phyloP scores from a whole-genome alignment of 257 asterid genomes.

The Gentiana straminea region DNA sequence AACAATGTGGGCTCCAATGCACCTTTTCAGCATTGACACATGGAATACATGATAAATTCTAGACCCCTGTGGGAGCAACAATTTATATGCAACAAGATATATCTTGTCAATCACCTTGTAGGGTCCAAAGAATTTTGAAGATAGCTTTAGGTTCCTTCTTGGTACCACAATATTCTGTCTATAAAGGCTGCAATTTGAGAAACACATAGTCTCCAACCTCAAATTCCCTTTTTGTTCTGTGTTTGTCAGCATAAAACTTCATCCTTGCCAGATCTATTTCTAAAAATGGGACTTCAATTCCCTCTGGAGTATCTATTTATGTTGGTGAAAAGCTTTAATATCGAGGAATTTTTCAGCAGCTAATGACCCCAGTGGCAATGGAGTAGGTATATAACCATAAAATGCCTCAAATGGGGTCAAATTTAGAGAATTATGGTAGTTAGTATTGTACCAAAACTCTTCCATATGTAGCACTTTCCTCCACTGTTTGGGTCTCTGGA shows the following conservation, averaged over 20 bases:
- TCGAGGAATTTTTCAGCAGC: background rate
- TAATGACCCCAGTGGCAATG: background rate
- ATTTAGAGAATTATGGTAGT: background rate
- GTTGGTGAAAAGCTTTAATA: background rate
- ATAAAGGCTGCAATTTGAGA: background rate
- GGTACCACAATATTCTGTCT: background rate
- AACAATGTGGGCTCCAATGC: background rate
- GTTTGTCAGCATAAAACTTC: background rate
- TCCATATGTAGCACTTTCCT: background rate
- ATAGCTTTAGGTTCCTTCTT: background rate
- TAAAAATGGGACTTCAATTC: background rate
- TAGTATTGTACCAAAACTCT: conserved; percentile 2
- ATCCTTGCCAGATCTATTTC: background rate
- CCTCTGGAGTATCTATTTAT: background rate
- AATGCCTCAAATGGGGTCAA: conserved; percentile 2
- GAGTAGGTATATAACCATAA: background rate
- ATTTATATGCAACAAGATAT: background rate
- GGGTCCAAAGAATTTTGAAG: background rate
- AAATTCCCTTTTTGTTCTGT: background rate
- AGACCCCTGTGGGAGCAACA: background rate
- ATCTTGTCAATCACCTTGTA: background rate
- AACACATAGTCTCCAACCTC: conserved; percentile 5
- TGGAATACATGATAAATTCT: conserved; percentile 10
- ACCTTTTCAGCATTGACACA: background rate
- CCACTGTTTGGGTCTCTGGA: no score